Conservation (phyloP, 805 yeast genomes). For the Saccharomycopsis capsularis region DNA sequence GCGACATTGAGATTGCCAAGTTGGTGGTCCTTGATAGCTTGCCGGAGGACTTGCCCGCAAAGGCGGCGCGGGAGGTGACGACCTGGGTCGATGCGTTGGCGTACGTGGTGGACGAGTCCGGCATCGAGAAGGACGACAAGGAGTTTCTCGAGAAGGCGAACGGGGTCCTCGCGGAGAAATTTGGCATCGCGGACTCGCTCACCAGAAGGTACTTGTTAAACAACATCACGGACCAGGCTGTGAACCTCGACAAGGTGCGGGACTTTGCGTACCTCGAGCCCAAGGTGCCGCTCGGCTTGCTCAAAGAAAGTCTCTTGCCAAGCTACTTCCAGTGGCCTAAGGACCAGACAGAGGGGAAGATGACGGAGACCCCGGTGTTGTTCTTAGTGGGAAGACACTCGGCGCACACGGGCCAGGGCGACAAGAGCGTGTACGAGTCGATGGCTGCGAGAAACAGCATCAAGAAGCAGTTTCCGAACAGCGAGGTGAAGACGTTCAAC, state of each 20-base stretch:
- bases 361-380: conserved; percentile 11
- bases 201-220: conserved; percentile 4
- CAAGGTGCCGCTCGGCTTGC: conserved; percentile 11
- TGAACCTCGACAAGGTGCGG: neutral
- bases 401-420: neutral
- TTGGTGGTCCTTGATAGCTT: conserved; percentile 15
- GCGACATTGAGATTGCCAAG: conserved; percentile 9
- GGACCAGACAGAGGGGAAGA: neutral
- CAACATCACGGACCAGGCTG: conserved; percentile 2
- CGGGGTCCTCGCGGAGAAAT: conserved; percentile 7
- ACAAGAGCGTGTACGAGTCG: conserved; percentile 1
- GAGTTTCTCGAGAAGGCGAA: conserved; percentile 10
- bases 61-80: neutral
- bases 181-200: conserved; percentile 9
- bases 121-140: conserved; percentile 15
- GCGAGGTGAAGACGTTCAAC: conserved; percentile 25
- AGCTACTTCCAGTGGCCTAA: conserved; percentile 13
- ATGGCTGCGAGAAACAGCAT: conserved; percentile 16
- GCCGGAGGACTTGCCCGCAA: conserved; percentile 9
- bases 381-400: conserved; percentile 20
- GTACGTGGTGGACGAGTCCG: conserved; percentile 7
- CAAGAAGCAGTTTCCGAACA: conserved; percentile 25
- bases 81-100: conserved; percentile 12
- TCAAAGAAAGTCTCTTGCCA: neutral
- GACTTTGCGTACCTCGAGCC: conserved; percentile 13